phyloP scores from a whole-genome alignment of 1,139 yeast species.

The Yarrowia galli region DNA sequence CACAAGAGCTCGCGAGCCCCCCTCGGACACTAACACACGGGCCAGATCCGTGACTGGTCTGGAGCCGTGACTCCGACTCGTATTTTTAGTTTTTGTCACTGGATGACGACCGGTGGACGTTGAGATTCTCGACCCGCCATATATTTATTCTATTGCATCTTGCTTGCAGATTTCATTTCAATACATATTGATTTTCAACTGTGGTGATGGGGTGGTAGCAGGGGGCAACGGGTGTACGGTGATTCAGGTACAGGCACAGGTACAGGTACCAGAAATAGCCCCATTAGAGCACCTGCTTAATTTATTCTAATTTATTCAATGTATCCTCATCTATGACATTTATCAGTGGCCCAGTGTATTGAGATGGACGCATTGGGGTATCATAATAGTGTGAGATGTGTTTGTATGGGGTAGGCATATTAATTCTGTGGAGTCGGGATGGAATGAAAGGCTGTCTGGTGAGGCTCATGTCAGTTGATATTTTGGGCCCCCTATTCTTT shows the following conservation, averaged over 20 bases:
- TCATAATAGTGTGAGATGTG: neutral
- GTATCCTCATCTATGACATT: neutral
- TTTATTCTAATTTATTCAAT: neutral
- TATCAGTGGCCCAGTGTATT: no score
- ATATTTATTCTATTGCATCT: slow-evolving; percentile 35
- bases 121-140: neutral
- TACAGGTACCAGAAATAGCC: no score
- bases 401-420: no score
- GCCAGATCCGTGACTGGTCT: no score
- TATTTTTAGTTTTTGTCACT: slow-evolving; percentile 17
- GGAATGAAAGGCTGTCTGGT: no score
- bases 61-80: neutral
- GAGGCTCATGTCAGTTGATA: no score
- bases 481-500: no score
- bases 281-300: neutral
- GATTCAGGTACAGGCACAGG: no score
- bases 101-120: slow-evolving; percentile 8
- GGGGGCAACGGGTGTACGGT: no score
- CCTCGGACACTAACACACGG: neutral
- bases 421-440: no score
- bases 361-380: neutral
- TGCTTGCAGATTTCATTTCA: slow-evolving; percentile 20
- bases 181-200: slow-evolving; percentile 9
- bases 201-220: neutral
- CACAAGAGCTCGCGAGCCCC: no score